These are phyloP conservation scores for Chloranthus sessilifolius DNA, from an alignment of 164 flowering plant genomes.

Conservation along the genomic window DNA sequence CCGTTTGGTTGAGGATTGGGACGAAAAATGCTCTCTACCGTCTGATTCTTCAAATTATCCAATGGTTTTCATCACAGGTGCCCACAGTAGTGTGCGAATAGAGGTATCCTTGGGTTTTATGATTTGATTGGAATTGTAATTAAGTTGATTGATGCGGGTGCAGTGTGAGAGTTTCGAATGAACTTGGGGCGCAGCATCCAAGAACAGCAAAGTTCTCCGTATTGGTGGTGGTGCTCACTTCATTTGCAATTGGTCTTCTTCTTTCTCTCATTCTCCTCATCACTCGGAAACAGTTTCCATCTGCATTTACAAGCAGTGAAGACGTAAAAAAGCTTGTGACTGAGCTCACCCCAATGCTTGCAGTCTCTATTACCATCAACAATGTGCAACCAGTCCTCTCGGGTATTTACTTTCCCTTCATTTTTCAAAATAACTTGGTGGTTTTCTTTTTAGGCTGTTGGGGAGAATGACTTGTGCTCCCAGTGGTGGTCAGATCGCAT, in stretches of 20 bases:
- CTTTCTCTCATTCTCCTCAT: constrained; percentile 9
- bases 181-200: constrained; percentile 18
- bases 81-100: too few species aligned
- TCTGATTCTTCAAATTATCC: too few species aligned
- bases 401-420: too few species aligned
- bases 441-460: too few species aligned
- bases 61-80: too few species aligned
- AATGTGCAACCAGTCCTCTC: constrained; percentile 11
- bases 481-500: too few species aligned
- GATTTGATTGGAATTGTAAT: too few species aligned
- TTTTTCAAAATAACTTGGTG: too few species aligned
- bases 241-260: constrained; percentile 8
- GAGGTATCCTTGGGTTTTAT: too few species aligned
- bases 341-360: not conserved
- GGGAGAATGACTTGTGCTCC: too few species aligned
- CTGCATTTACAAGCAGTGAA: constrained; percentile 1
- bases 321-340: constrained; percentile 3
- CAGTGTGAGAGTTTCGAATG: constrained; percentile 21
- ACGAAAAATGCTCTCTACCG: too few species aligned
- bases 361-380: constrained; percentile 3
- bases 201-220: constrained; percentile 16
- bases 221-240: constrained; percentile 14
- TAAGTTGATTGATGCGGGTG: not conserved
- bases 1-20: too few species aligned
- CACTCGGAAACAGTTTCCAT: not conserved